These are phyloP conservation scores for Chrysochromulina tobinii DNA, from an alignment of 78 protist species.

Conservation along the genomic window DNA sequence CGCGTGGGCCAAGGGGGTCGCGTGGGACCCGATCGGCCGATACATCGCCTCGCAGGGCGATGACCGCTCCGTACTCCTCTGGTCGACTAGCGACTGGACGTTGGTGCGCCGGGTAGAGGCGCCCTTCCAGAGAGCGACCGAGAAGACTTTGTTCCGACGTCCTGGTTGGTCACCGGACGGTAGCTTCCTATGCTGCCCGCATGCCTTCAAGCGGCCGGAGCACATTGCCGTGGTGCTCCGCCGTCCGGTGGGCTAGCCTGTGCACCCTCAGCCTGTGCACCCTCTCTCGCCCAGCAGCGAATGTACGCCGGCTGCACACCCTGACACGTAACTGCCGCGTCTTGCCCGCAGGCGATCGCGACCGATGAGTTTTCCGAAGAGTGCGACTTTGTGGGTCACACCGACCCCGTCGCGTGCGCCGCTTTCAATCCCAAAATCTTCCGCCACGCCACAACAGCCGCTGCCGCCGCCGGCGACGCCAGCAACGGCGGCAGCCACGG, in stretches of 20 bases:
- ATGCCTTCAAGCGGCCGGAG: background rate
- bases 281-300: no score
- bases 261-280: no score
- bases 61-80: conserved; percentile 48
- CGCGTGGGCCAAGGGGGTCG: conserved; percentile 58
- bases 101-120: no score
- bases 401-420: background rate
- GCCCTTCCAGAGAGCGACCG: background rate
- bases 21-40: conserved; percentile 73
- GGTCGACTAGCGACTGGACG: conserved; percentile 9
- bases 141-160: background rate
- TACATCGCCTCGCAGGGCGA: conserved; percentile 63
- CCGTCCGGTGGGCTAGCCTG: background rate
- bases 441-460: no score
- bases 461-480: background rate
- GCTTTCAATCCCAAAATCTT: background rate
- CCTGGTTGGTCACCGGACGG: background rate
- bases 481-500: background rate
- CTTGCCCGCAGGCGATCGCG: no score
- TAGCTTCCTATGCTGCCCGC: background rate
- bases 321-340: no score
- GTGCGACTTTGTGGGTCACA: conserved; percentile 8
- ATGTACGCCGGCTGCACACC: no score
- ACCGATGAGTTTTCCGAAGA: background rate
- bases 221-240: conserved; percentile 11